Conservation (phyloP, 768 basidiomycete genomes). For the Leccinum uliginosum region DNA sequence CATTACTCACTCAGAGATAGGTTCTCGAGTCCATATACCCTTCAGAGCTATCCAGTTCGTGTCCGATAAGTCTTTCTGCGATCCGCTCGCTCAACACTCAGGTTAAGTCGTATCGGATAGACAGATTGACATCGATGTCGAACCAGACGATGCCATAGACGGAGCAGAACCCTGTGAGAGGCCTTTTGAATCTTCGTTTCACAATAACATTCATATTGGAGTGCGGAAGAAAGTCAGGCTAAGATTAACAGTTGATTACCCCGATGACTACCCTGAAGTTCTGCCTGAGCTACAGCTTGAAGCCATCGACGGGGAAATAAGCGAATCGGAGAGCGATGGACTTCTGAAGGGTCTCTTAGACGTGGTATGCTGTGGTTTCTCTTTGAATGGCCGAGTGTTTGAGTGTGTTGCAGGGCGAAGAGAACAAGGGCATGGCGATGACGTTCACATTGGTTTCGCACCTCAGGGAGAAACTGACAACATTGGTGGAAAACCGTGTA, state of each 20-base stretch:
- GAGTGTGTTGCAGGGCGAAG: slow-evolving; percentile 54
- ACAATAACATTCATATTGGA: slow-evolving; percentile 7
- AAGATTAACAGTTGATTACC: slow-evolving; percentile 69
- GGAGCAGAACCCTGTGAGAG: slow-evolving; percentile 52
- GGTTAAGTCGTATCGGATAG: slow-evolving; percentile 79
- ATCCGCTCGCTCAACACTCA: slow-evolving; percentile 43
- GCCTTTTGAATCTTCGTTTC: background rate
- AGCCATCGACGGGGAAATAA: slow-evolving; percentile 58
- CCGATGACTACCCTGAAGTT: slow-evolving; percentile 78
- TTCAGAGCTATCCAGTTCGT: slow-evolving; percentile 87
- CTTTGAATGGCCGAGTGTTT: background rate
- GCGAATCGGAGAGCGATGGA: slow-evolving; percentile 49
- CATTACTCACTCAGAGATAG: slow-evolving; percentile 35
- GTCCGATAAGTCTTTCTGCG: slow-evolving; percentile 28
- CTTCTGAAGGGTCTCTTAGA: slow-evolving; percentile 55
- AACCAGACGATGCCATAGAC: slow-evolving; percentile 75
- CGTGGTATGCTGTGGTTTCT: slow-evolving; percentile 41
- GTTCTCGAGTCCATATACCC: slow-evolving; percentile 96
- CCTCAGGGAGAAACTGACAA: slow-evolving; percentile 71
- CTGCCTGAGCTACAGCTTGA: slow-evolving; percentile 72
- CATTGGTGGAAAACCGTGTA: slow-evolving; percentile 55
- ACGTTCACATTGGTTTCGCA: slow-evolving; percentile 90
- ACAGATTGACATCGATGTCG: slow-evolving; percentile 78
- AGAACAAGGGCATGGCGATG: slow-evolving; percentile 95
- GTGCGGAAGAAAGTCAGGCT: slow-evolving; percentile 60